phyloP scores from a whole-genome alignment of 1,284 basidiomycete species.

The Termitomyces sp. region DNA sequence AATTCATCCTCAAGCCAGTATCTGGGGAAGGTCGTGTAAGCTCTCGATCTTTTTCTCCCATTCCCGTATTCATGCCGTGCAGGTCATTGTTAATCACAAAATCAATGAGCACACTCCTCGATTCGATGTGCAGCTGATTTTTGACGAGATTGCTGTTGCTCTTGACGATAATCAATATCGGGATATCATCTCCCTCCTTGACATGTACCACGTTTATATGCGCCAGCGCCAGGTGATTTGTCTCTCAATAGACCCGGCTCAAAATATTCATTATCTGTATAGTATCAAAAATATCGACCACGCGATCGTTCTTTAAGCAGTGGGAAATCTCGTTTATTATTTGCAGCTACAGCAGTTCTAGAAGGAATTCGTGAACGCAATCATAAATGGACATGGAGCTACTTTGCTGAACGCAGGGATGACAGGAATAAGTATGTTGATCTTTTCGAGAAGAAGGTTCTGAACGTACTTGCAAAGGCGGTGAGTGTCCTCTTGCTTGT shows the following conservation, averaged over 20 bases:
- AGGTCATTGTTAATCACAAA: conserved; percentile 84
- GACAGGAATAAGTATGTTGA: conserved; percentile 82
- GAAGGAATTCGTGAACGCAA: conserved; percentile 84
- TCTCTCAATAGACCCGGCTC: neutral
- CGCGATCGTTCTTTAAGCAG: conserved; percentile 60
- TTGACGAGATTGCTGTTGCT: conserved; percentile 92
- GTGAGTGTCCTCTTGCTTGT: conserved; percentile 28
- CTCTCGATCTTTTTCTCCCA: neutral
- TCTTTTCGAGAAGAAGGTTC: conserved; percentile 78
- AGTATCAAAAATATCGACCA: conserved; percentile 85
- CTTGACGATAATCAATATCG: conserved; percentile 96
- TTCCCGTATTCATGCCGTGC: conserved; percentile 4
- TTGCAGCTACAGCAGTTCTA: conserved; percentile 80
- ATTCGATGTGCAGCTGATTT: conserved; percentile 86
- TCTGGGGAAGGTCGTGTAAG: conserved; percentile 88
- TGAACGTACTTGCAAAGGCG: conserved; percentile 46
- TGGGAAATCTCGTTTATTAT: conserved; percentile 73
- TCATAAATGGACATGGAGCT: conserved; percentile 89
- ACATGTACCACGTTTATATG: conserved; percentile 96
- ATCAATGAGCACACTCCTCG: conserved; percentile 72
- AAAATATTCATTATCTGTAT: conserved; percentile 7
- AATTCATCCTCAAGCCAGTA: conserved; percentile 95
- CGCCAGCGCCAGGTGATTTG: conserved; percentile 75
- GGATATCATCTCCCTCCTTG: conserved; percentile 88
- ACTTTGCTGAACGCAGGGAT: conserved; percentile 86